Evolutionary conservation across 805 yeast species (phyloP).

Genomic region (Pichia manshurica): DNA sequence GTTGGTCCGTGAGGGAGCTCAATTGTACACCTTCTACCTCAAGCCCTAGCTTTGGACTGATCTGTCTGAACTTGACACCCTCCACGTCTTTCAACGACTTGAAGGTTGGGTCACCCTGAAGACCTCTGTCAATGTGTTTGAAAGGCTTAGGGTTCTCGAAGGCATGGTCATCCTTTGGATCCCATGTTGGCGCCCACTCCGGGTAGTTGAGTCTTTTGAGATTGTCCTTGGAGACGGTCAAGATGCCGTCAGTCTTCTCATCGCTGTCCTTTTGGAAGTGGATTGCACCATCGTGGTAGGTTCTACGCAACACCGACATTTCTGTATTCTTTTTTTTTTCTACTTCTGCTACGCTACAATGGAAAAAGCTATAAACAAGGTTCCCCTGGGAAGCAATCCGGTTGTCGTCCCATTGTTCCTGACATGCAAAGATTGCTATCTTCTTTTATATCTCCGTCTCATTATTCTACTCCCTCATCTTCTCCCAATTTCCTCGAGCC

Average conservation of each 20-base stretch:
- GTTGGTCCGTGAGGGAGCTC: slow-evolving; percentile 44
- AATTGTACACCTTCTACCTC: slow-evolving; percentile 58
- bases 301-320: slow-evolving; percentile 8
- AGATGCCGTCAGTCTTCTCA: slow-evolving; percentile 5
- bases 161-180: slow-evolving; percentile 12
- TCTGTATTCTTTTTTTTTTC: neutral
- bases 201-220: slow-evolving; percentile 10
- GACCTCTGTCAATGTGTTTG: slow-evolving; percentile 55
- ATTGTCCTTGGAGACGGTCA: slow-evolving; percentile 10
- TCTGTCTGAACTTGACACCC: slow-evolving; percentile 30
- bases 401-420: too few species aligned
- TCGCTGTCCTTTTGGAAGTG: slow-evolving; percentile 13
- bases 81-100: slow-evolving; percentile 38
- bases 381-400: too few species aligned
- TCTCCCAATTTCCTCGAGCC: too few species aligned
- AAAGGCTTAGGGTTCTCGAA: slow-evolving; percentile 43
- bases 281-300: slow-evolving; percentile 8
- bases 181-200: slow-evolving; percentile 18
- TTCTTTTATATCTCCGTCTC: too few species aligned
- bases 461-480: too few species aligned
- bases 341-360: neutral
- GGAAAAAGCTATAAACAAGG: too few species aligned
- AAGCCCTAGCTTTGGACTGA: slow-evolving; percentile 68
- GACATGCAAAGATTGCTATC: too few species aligned
- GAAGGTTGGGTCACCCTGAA: slow-evolving; percentile 50